Conservation (phyloP, 225 moss, liverwort and hornwort genomes). For the Rhytidiadelphus loreus region DNA sequence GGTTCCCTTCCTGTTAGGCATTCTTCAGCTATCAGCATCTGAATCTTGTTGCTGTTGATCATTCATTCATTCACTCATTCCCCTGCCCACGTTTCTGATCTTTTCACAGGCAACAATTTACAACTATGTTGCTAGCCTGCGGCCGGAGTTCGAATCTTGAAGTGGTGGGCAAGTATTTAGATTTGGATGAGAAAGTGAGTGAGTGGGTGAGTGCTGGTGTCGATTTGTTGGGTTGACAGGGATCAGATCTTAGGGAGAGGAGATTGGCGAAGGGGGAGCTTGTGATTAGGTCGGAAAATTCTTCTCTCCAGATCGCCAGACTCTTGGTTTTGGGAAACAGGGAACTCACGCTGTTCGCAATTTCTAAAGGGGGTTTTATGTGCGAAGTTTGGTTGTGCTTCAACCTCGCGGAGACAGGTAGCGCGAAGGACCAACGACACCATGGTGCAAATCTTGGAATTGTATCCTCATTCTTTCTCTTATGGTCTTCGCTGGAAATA, state of each 20-base stretch:
- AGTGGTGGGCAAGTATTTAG: background rate
- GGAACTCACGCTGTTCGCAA: background rate
- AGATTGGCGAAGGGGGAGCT: background rate
- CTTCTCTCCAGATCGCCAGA: background rate
- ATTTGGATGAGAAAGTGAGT: background rate
- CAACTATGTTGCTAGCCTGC: background rate
- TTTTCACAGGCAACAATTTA: background rate
- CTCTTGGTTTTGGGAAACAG: background rate
- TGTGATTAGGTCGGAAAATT: background rate
- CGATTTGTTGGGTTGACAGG: background rate
- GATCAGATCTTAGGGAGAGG: background rate
- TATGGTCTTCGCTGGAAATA: background rate
- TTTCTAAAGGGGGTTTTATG: background rate
- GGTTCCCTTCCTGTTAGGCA: background rate
- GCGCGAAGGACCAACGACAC: background rate
- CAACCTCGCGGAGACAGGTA: background rate
- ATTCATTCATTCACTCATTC: background rate
- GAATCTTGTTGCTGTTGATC: background rate
- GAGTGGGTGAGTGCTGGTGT: background rate
- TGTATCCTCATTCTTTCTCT: constrained; percentile 49
- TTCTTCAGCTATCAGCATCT: background rate
- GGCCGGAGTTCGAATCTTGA: background rate
- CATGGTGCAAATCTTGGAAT: constrained; percentile 84
- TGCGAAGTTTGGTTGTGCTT: background rate
- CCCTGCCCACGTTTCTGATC: background rate